A percentile compares a stretch with the other conserved stretches of the same genome.
These are phyloP conservation scores for Phellinidium pouzarii DNA, from an alignment of 1,284 basidiomycete genomes.

Conservation along the genomic window DNA sequence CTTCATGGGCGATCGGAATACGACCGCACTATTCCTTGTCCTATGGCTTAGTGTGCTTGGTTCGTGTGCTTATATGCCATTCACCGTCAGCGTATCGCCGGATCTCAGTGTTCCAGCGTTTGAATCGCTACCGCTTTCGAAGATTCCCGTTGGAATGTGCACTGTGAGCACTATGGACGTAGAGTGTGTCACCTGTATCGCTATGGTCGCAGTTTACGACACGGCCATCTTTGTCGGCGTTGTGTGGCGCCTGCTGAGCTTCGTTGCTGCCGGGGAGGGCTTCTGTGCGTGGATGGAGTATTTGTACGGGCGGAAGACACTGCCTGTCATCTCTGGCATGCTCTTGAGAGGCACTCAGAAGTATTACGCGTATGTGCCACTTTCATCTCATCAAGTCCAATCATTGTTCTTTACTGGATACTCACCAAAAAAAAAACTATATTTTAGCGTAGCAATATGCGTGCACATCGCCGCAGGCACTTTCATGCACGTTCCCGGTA, in stretches of 20 bases:
- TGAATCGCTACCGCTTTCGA: background rate
- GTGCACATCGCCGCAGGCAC: constrained; percentile 22
- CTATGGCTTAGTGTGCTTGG: constrained; percentile 14
- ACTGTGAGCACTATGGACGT: background rate
- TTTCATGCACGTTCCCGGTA: constrained; percentile 21
- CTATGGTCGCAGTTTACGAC: background rate
- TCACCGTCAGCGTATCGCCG: constrained; percentile 4
- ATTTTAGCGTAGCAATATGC: constrained; percentile 23
- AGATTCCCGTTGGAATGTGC: background rate
- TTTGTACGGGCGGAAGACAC: constrained; percentile 24
- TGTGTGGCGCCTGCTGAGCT: constrained; percentile 7
- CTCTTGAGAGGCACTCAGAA: constrained; percentile 28
- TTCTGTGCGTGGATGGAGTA: background rate
- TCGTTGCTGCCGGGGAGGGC: background rate
- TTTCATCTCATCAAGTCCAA: background rate
- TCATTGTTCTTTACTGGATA: background rate
- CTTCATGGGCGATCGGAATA: constrained; percentile 2
- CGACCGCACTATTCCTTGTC: constrained; percentile 4
- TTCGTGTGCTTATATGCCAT: constrained; percentile 13
- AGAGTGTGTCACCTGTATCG: background rate
- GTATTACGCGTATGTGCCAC: constrained; percentile 28
- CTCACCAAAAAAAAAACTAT: background rate
- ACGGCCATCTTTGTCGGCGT: constrained; percentile 12
- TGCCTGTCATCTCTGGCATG: constrained; percentile 26
- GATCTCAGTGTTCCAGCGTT: background rate